Base-by-base conservation (phyloP, 139 green algal genomes). In the Chlamydomonas schloesseri region DNA sequence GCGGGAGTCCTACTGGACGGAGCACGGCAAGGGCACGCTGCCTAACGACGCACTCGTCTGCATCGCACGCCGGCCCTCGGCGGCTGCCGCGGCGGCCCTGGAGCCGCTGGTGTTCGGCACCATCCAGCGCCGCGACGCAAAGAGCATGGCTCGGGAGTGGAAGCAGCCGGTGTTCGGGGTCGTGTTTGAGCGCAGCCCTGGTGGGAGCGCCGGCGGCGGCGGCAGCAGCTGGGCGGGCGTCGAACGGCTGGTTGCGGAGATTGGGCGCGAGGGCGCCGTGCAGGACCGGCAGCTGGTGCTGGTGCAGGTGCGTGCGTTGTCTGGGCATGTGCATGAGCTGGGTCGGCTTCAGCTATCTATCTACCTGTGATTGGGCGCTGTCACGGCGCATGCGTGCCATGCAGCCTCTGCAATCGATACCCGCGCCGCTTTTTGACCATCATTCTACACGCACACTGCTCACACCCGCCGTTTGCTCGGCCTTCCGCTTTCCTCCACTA, bases 221-320 rank as follows among this genome's bases (percentile, higher is more conserved):
- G 42, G 6, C 42, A 13, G 8, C 42, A 8, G 42, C 5, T 5
- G 42, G 42, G 36, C 89, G 14, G 75, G 34, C 23, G 74, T 53
- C 31, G 83, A 87, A 28, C 33, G 34, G 82, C 42, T 90, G 71
- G 67, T 91, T 81, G 23, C 14, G 60, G 55, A 87, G 81, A 64
- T 78, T 57, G 74, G 74, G 15, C 74, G 74, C 15, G 55, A 57
- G 14, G 10, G 0, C 24, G 11, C 2, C 36, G 64, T 72, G n/a
- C 23, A 71, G 26, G 46, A 28, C 23, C 36, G 34, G 10, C 85
- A 79, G 37, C 79, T 80, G 57, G 77, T 85, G 42, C 79, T 92
- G 60, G 84, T 93, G 42, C 87, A 93, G 86, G 89, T 93, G 71
- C 23, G 82, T 31, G 46, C 34, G 17, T n/a, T n/a, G n/a, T n/a